phyloP scores from a whole-genome alignment of 75 land plant genomes.

The Selaginella tamariscina region DNA sequence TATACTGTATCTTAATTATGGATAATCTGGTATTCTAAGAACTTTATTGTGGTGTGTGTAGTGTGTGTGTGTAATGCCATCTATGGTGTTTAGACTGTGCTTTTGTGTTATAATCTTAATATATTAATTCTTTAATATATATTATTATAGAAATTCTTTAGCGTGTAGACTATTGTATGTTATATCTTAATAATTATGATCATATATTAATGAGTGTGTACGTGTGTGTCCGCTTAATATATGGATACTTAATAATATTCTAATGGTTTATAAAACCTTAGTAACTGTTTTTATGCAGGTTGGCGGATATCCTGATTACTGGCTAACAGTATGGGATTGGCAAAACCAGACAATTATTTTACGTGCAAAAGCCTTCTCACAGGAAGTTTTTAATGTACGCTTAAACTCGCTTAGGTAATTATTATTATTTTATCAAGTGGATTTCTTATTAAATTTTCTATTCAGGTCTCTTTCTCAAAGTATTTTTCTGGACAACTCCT shows the following conservation, averaged over 20 bases:
- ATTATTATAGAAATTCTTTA: too few relatives aligned
- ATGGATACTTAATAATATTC: background rate
- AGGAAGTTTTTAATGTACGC: conserved; percentile 31
- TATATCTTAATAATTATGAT: too few relatives aligned
- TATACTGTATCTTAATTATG: background rate
- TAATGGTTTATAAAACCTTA: background rate
- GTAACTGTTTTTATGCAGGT: conserved; percentile 15
- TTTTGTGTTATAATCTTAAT: too few relatives aligned
- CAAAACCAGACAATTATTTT: conserved; percentile 23
- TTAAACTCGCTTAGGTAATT: background rate
- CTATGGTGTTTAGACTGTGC: too few relatives aligned
- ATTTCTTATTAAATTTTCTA: too few relatives aligned
- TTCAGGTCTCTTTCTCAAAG: conserved; percentile 28
- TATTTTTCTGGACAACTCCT: conserved; percentile 28
- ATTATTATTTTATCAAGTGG: background rate
- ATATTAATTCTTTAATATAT: too few relatives aligned
- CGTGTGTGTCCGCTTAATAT: too few relatives aligned
- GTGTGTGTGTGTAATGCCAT: too few relatives aligned
- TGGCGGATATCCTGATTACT: conserved; percentile 32
- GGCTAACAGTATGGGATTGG: conserved; percentile 40
- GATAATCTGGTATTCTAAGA: too few relatives aligned
- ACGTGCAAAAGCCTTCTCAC: conserved; percentile 34
- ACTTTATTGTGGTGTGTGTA: too few relatives aligned
- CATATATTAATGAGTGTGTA: too few relatives aligned
- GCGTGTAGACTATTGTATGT: too few relatives aligned